Evolutionary conservation across 129 eudicot genomes (phyloP), one percentile per base, ranked within the genome.

Genomic region (Glebionis coronaria): DNA sequence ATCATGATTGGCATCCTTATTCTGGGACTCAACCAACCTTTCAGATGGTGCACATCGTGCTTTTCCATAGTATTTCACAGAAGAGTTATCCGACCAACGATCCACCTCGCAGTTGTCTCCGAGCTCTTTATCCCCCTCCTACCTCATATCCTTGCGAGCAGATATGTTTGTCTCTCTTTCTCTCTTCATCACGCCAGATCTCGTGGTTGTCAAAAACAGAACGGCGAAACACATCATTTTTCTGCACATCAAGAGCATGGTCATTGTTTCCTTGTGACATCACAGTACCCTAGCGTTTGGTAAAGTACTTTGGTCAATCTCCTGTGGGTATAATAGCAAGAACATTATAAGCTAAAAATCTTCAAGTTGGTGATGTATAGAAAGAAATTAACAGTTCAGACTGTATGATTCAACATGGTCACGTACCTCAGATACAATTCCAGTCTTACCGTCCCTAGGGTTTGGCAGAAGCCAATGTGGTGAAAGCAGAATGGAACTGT

Each of bases 391-490:
- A 4, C 40, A 31, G 4, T 31, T 31, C 5, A 31, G 8, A 31
- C 40, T 31, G 5, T 31, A 31, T 31, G 6, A 31, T 5, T 31
- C 5, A 15, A 12, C 2, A 47, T 19, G 2, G 69, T 35, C 76
- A 81, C 92, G 61, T 19, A 93, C 99, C 83, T 84, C 95, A 64
- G 72, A 44, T 71, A 78, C 53, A 35, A 68, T 68, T 76, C 86
- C 97, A 56, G 79, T 23, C 85, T 93, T 93, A 28, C 66, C 81
- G 67, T 93, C 99, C 81, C 90, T 97, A 9, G 86, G 80, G 76
- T 93, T 93, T 3, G 97, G 82, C 52, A 82, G 92, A 81, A 89
- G 97, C 99, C 99, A 93, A 82, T 93, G 99, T 25, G 99, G 99
- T 28, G 95, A 93, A 75, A 93, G 99, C 23, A 97, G 97, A 47